Conservation (phyloP, 257 asterid species). For the Fraxinus americana region DNA sequence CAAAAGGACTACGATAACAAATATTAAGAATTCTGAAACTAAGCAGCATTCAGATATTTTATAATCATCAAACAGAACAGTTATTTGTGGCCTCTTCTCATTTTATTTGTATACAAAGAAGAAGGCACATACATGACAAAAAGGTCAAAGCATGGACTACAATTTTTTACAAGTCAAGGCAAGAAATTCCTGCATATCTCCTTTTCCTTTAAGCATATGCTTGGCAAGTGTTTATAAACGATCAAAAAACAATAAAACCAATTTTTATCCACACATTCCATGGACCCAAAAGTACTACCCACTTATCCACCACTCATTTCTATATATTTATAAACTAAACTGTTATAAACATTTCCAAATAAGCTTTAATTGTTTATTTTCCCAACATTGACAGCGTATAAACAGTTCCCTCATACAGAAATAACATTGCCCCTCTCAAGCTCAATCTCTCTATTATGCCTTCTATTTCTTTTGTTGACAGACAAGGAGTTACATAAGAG, state of each 20-base stretch:
- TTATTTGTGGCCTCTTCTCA: not conserved
- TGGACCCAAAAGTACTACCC: too few relatives aligned
- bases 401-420: not conserved
- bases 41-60: not conserved
- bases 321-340: too few relatives aligned
- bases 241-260: too few relatives aligned
- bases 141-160: not conserved
- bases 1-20: not conserved
- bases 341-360: too few relatives aligned
- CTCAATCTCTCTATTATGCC: not conserved
- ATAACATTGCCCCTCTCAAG: not conserved
- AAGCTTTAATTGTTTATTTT: not conserved
- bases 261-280: too few relatives aligned
- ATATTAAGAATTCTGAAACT: not conserved
- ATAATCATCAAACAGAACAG: not conserved
- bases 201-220: not conserved
- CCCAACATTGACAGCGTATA: not conserved
- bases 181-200: not conserved
- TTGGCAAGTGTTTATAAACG: too few relatives aligned
- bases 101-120: not conserved
- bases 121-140: not conserved
- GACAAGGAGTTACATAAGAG: not conserved
- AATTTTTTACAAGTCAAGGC: constrained; percentile 6
- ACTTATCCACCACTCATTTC: too few relatives aligned
- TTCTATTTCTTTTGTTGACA: not conserved